Evolutionary conservation across 768 basidiomycete genomes (phyloP).

Genomic region (Crucibulum laeve): DNA sequence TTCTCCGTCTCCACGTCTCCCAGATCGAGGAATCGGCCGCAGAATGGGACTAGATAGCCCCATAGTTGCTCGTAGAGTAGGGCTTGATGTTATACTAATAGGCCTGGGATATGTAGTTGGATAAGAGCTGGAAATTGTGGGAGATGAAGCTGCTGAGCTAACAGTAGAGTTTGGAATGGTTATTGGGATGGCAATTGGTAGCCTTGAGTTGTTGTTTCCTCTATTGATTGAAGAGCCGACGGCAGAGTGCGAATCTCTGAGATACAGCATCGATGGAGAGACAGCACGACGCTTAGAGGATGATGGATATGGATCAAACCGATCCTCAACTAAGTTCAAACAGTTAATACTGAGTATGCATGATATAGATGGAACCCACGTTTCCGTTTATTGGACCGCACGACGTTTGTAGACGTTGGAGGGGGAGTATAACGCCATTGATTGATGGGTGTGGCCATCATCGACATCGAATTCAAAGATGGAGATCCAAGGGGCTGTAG

Average conservation of each 20-base stretch:
- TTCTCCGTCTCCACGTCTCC: constrained; percentile 50
- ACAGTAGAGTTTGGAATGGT: constrained; percentile 51
- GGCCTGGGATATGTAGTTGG: constrained; percentile 44
- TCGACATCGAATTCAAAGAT: constrained; percentile 48
- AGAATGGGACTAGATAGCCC: constrained; percentile 75
- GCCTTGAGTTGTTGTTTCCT: constrained; percentile 36
- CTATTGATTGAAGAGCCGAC: constrained; percentile 47
- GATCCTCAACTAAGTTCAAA: constrained; percentile 60
- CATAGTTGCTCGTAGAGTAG: constrained; percentile 67
- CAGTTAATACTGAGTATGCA: constrained; percentile 5
- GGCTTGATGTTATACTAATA: constrained; percentile 63
- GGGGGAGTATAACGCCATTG: constrained; percentile 85
- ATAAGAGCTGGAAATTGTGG: constrained; percentile 53
- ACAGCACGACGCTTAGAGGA: constrained; percentile 79
- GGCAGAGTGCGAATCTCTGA: constrained; percentile 56
- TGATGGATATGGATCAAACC: constrained; percentile 80
- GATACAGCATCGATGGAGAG: constrained; percentile 69
- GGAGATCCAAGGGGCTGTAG: constrained; percentile 57
- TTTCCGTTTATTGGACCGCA: constrained; percentile 81
- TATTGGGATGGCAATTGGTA: constrained; percentile 68
- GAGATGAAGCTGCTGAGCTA: constrained; percentile 70
- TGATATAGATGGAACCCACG: constrained; percentile 33
- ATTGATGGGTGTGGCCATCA: constrained; percentile 39
- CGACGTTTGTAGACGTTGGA: constrained; percentile 63
- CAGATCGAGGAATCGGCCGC: constrained; percentile 55